These are phyloP conservation scores for Oxyria digyna DNA, from an alignment of 148 eudicot species.

Conservation along the genomic window DNA sequence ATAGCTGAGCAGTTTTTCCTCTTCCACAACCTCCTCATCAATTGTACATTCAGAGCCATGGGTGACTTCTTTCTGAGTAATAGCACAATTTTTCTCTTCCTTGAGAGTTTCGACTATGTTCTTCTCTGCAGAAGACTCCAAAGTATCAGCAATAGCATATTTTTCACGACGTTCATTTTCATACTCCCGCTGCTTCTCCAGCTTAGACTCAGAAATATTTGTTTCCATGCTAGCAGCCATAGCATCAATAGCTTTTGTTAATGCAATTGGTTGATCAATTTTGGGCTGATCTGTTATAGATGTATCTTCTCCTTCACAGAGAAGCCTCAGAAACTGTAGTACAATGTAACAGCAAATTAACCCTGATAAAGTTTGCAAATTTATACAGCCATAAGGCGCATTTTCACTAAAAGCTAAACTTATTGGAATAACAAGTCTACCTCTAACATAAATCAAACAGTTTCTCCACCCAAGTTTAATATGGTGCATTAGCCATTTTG, in stretches of 20 bases:
- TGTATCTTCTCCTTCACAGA: constrained; percentile 48
- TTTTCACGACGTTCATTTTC: constrained; percentile 48
- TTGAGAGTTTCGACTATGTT: constrained; percentile 20
- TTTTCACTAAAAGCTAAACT: not conserved
- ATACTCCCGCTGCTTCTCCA: constrained; percentile 50
- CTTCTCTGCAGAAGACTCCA: constrained; percentile 22
- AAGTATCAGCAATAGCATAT: constrained; percentile 33
- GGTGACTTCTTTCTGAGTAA: constrained; percentile 18
- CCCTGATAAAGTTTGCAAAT: not conserved
- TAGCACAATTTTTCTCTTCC: constrained; percentile 15
- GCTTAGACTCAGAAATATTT: constrained; percentile 30
- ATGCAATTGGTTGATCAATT: constrained; percentile 51
- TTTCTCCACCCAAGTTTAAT: not conserved
- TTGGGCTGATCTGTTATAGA: constrained; percentile 26
- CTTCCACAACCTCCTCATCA: constrained; percentile 48
- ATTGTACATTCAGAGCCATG: constrained; percentile 25
- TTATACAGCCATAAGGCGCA: not conserved
- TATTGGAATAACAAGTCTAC: not conserved
- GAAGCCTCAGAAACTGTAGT: constrained; percentile 71
- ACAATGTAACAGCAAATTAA: not conserved
- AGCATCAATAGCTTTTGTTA: constrained; percentile 61
- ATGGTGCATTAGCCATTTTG: not conserved
- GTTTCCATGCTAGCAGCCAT: constrained; percentile 58
- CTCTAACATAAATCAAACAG: not conserved
- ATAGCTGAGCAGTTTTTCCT: constrained; percentile 54